Evolutionary conservation across 2,329 filamentous ascomycete genomes (phyloP).

Genomic region (Talaromyces sp.): DNA sequence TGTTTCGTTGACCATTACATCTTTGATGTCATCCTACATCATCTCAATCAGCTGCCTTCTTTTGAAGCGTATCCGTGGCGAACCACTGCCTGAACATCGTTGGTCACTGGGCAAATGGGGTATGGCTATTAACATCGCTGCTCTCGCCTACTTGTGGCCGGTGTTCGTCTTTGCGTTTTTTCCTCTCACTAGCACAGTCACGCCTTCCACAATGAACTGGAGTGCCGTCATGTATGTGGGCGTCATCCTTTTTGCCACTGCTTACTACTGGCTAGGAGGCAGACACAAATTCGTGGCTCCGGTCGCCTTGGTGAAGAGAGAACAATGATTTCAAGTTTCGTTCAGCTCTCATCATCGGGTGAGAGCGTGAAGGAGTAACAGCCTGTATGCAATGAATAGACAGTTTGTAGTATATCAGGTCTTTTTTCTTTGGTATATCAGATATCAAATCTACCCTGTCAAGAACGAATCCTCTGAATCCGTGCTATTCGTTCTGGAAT

Average conservation of each 20-base stretch:
- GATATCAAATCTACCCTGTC: not conserved
- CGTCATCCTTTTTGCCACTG: slow-evolving; percentile 41
- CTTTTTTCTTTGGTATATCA: not conserved
- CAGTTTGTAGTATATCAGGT: not conserved
- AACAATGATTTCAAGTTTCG: not conserved
- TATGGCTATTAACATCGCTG: slow-evolving; percentile 42
- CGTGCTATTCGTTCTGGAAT: not conserved
- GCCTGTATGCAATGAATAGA: not conserved
- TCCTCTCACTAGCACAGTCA: slow-evolving; percentile 34
- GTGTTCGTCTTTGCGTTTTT: slow-evolving; percentile 48
- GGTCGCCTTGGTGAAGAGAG: slow-evolving; percentile 28
- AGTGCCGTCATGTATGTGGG: slow-evolving; percentile 44
- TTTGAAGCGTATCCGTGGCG: slow-evolving; percentile 41
- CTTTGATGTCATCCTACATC: slow-evolving; percentile 43
- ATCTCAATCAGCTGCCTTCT: slow-evolving; percentile 49
- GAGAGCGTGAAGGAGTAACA: not conserved
- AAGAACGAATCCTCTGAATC: not conserved
- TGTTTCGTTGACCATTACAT: slow-evolving; percentile 41
- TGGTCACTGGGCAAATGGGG: slow-evolving; percentile 48
- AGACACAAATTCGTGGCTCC: slow-evolving; percentile 42
- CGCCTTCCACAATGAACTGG: slow-evolving; percentile 48
- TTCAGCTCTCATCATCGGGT: not conserved
- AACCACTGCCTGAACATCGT: slow-evolving; percentile 43
- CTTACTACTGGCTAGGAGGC: slow-evolving; percentile 42
- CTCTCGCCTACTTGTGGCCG: slow-evolving; percentile 39